These are phyloP conservation scores for Xylaria sp. DNA, from an alignment of 2,329 filamentous ascomycete species.

Conservation along the genomic window DNA sequence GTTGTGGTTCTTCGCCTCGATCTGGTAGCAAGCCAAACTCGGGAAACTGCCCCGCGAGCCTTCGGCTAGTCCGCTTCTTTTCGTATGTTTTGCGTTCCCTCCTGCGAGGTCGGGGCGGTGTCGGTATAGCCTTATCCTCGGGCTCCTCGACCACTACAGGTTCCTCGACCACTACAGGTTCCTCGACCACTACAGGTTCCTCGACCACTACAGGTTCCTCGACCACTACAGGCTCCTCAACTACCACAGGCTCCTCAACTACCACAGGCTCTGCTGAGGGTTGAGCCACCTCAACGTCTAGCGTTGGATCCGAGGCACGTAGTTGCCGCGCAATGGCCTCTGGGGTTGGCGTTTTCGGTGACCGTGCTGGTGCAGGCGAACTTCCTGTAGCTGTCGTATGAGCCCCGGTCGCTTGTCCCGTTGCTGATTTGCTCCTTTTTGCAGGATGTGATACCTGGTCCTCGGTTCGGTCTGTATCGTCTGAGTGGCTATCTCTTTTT, in stretches of 20 bases:
- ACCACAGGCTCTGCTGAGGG: background rate
- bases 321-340: background rate
- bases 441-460: background rate
- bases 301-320: background rate
- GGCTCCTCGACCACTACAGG: background rate
- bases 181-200: background rate
- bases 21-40: slow-evolving; percentile 5
- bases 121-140: background rate
- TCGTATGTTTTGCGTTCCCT: slow-evolving; percentile 15
- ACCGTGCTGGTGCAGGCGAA: background rate
- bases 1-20: slow-evolving; percentile 3
- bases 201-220: background rate
- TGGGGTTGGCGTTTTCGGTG: background rate
- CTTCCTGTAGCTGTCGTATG: background rate
- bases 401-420: background rate
- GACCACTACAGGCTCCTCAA: background rate
- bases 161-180: too few relatives aligned
- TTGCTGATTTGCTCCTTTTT: background rate
- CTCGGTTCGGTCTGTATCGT: background rate
- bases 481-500: background rate
- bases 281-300: background rate
- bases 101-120: slow-evolving; percentile 3
- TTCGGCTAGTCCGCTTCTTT: slow-evolving; percentile 11
- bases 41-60: slow-evolving; percentile 4
- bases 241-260: too few relatives aligned